Conservation (phyloP, 441 rosid genomes). For the Theobroma grandiflorum region DNA sequence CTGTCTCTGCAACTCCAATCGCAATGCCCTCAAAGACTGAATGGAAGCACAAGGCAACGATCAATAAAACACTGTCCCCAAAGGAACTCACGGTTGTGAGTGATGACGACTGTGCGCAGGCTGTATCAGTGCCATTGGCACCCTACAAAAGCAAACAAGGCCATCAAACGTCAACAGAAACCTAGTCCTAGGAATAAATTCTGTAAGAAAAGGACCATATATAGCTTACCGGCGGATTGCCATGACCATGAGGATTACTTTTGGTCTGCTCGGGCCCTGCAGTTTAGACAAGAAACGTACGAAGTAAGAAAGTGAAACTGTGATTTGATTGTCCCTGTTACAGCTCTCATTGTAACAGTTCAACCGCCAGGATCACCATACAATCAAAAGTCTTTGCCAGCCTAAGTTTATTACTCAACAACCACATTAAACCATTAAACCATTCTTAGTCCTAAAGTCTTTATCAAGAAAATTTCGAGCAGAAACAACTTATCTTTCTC, state of each 20-base stretch:
- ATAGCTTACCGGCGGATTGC: slow-evolving; percentile 28
- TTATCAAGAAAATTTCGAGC: background rate
- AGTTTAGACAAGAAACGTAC: background rate
- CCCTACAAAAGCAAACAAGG: slow-evolving; percentile 20
- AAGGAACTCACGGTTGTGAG: slow-evolving; percentile 46
- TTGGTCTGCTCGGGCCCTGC: slow-evolving; percentile 45
- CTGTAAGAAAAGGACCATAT: no score
- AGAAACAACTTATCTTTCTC: background rate
- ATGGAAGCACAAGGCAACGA: slow-evolving; percentile 84
- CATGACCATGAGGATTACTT: slow-evolving; percentile 25
- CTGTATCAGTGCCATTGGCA: slow-evolving; percentile 15
- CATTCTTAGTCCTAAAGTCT: background rate
- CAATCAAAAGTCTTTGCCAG: background rate
- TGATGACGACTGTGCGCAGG: background rate
- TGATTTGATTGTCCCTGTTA: background rate
- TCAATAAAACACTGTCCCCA: slow-evolving; percentile 75
- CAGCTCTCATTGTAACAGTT: background rate
- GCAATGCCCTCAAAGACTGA: slow-evolving; percentile 90
- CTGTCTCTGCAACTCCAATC: slow-evolving; percentile 68
- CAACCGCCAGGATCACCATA: background rate
- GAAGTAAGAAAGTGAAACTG: background rate
- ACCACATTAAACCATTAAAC: background rate
- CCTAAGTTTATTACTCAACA: background rate
- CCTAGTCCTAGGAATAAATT: background rate
- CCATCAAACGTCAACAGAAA: background rate